Percentiles rank a stretch among this genome's conserved stretches.
These are phyloP conservation scores for Phanerodontia chrysosporium DNA, from an alignment of 768 basidiomycete species.

Conservation along the genomic window DNA sequence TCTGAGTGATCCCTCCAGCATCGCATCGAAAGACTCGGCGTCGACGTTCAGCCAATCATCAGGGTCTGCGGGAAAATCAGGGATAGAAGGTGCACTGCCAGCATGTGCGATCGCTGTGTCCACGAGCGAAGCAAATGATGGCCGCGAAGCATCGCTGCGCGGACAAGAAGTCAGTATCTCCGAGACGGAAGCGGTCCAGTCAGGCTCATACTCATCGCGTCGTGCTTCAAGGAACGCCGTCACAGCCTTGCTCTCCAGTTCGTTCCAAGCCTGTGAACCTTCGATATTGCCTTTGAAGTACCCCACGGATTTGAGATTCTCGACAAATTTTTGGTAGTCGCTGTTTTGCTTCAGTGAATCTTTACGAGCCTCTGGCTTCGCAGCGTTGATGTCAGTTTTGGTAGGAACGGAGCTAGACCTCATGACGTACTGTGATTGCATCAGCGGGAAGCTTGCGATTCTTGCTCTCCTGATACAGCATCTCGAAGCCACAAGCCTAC, in stretches of 20 bases:
- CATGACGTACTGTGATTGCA: background rate
- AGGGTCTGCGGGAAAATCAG: slow-evolving; percentile 51
- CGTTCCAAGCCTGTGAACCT: slow-evolving; percentile 75
- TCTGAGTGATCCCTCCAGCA: slow-evolving; percentile 46
- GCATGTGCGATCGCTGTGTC: slow-evolving; percentile 54
- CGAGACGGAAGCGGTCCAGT: background rate
- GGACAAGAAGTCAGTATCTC: background rate
- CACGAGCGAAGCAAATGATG: slow-evolving; percentile 73
- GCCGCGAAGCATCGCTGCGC: slow-evolving; percentile 53
- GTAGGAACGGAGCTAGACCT: too few species aligned
- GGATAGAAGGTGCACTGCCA: slow-evolving; percentile 23
- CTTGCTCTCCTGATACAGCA: slow-evolving; percentile 86
- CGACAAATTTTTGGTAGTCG: slow-evolving; percentile 69
- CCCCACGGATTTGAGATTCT: slow-evolving; percentile 54
- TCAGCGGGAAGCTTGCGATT: background rate
- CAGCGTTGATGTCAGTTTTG: background rate
- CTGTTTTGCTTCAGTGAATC: slow-evolving; percentile 63
- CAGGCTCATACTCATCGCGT: slow-evolving; percentile 54
- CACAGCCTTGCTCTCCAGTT: slow-evolving; percentile 67
- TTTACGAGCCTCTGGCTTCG: slow-evolving; percentile 58
- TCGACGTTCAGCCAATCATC: slow-evolving; percentile 89
- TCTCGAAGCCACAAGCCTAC: slow-evolving; percentile 94
- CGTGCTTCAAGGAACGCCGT: slow-evolving; percentile 59
- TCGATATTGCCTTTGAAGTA: slow-evolving; percentile 80
- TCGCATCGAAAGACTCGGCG: slow-evolving; percentile 67